Conservation (phyloP, 805 yeast genomes). For the Cyberlindnera xylosilytica region DNA sequence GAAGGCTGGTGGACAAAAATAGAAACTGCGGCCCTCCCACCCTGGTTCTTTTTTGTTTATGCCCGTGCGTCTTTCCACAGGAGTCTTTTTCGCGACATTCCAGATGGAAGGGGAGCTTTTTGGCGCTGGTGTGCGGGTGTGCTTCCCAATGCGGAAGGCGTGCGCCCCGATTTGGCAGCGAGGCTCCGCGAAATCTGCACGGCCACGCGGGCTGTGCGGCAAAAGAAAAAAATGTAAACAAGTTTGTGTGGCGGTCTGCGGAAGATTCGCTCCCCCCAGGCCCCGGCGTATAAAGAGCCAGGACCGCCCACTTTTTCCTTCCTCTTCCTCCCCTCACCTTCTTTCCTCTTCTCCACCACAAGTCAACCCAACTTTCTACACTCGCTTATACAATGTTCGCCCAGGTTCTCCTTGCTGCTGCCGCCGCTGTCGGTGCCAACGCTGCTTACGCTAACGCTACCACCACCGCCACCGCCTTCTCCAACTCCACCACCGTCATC, state of each 20-base stretch:
- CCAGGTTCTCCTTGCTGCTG: constrained; percentile 28
- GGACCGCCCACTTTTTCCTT: constrained; percentile 6
- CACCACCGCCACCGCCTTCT: constrained; percentile 22
- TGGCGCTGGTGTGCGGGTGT: constrained; percentile 4
- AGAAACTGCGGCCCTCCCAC: too few relatives aligned
- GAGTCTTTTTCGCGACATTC: constrained; percentile 1
- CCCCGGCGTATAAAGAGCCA: constrained; percentile 18
- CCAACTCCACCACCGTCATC: constrained; percentile 29
- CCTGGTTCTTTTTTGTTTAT: too few relatives aligned
- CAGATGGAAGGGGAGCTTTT: constrained; percentile 1
- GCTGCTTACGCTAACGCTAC: constrained; percentile 27
- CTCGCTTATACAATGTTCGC: constrained; percentile 34
- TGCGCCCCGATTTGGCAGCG: constrained; percentile 7
- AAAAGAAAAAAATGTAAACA: constrained; percentile 3
- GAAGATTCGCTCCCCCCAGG: not conserved
- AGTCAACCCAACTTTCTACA: constrained; percentile 26
- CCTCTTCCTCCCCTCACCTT: not conserved
- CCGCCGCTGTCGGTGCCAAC: constrained; percentile 28
- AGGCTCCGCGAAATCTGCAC: not conserved
- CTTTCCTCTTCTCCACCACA: constrained; percentile 1
- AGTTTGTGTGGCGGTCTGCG: not conserved
- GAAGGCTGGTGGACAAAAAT: constrained; percentile 1
- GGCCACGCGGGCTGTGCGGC: not conserved
- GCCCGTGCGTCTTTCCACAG: too few relatives aligned
- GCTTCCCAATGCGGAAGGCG: not conserved